Evolutionary conservation across 2,329 filamentous ascomycete genomes (phyloP), one percentile per base, ranked within the genome.

Genomic region (Dothideomycetes sp.): DNA sequence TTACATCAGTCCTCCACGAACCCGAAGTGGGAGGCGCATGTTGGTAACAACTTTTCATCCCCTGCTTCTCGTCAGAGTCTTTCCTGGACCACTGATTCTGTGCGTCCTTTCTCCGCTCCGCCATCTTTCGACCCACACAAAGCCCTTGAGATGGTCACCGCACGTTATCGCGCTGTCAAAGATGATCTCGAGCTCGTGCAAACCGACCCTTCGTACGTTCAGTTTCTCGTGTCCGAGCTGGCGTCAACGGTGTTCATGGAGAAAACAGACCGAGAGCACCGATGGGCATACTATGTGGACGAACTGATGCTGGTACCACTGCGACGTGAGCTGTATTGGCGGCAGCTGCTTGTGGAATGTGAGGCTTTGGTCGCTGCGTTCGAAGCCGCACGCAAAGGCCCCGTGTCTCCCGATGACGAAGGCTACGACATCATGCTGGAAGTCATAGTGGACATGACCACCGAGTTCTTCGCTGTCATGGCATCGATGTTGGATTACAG

Each of bases 201-300:
- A 17, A 40, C 31, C 3, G 37, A 35, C n/a, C 37, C 37, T 12
- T 22, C 31, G 2, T 35, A 40, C n/a, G 37, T 40, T 8, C 37
- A 40, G 22, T 24, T 14, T 4, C 32, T 19, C 3, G 37, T 22
- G 4, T 32, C 31, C 27, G 32, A 18, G 16, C 14, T 19, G 14
- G 16, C 4, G 8, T 18, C 15, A 5, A 7, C 12, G 2, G n/a
- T 19, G 1, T 40, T 40, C 24, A 19, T 40, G 16, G 37, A 35
- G 22, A 34, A 31, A 5, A 9, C 19, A 4, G n/a, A 30, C 4
- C 19, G 16, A 3, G n/a, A 17, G n/a, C 16, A 40, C 12, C 34
- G 10, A 7, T 40, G 31, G 37, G 31, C 37, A 12, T 16, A 34
- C 16, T 5, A 34, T 4, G 37, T 35, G 9, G 37, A 40, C 18